Conservation (phyloP, 495 filamentous ascomycete species). For the Penicillium goetzii region DNA sequence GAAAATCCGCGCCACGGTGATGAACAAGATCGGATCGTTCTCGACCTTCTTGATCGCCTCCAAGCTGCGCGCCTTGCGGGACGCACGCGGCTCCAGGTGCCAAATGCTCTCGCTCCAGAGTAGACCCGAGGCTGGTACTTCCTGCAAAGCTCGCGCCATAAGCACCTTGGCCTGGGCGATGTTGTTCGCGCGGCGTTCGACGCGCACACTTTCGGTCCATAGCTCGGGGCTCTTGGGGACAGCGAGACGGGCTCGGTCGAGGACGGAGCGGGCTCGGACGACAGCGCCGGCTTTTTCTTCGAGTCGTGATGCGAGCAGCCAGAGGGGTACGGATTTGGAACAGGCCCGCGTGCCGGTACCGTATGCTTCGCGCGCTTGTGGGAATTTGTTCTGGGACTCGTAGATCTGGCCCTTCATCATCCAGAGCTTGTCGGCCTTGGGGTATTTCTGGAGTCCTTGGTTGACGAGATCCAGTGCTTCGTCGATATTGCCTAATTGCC, state of each 20-base stretch:
- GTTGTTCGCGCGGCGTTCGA: slow-evolving; percentile 90
- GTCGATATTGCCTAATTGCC: slow-evolving; percentile 76
- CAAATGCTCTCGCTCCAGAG: slow-evolving; percentile 94
- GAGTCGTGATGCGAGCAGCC: slow-evolving; percentile 83
- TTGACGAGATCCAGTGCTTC: slow-evolving; percentile 84
- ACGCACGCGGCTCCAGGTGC: slow-evolving; percentile 87
- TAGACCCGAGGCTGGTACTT: slow-evolving; percentile 84
- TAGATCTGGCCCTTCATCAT: slow-evolving; percentile 99
- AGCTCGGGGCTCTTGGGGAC: slow-evolving; percentile 83
- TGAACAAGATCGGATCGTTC: slow-evolving; percentile 84
- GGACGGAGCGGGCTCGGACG: slow-evolving; percentile 88
- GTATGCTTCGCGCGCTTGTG: slow-evolving; percentile 90
- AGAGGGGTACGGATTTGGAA: slow-evolving; percentile 80
- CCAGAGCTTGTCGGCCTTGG: slow-evolving; percentile 85
- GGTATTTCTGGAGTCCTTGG: slow-evolving; percentile 86
- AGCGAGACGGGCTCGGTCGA: slow-evolving; percentile 86
- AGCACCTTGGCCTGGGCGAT: slow-evolving; percentile 79
- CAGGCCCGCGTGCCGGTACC: slow-evolving; percentile 85
- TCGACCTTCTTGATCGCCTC: slow-evolving; percentile 97
- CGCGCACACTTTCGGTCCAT: slow-evolving; percentile 88
- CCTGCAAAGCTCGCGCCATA: slow-evolving; percentile 91
- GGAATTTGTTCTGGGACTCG: slow-evolving; percentile 72
- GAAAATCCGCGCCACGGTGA: slow-evolving; percentile 74
- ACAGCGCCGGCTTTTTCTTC: slow-evolving; percentile 84
- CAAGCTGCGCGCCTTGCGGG: slow-evolving; percentile 84